Evolutionary conservation across 176 grass and related monocot genomes (phyloP), one percentile per base, ranked within the genome.

Genomic region (Raddia guianensis): DNA sequence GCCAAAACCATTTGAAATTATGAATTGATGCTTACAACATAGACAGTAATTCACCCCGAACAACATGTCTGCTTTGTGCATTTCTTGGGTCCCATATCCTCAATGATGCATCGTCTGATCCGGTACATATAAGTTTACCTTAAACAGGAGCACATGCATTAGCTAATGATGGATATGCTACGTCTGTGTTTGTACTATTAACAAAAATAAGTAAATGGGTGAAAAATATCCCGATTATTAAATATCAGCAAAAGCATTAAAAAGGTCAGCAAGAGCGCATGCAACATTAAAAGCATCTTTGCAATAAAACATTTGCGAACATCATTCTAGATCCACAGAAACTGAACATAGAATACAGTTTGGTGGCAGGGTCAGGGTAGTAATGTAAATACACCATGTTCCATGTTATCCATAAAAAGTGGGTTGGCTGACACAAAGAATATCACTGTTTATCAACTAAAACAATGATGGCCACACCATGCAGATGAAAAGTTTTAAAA

Each of bases 1-100:
- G 10, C 15, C n/a, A 78, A 44, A 74, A 73, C 34, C 53, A 52
- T 45, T 43, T 46, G 66, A n/a, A 72, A 47, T 71, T 72, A 47
- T 79, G 9, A 66, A 60, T 43, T 55, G 60, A 54, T 80, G 35
- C 61, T 63, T 37, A 40, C 10, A 75, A 56, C 50, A 63, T 33
- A 42, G 32, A n/a, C 7, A 11, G 2, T 19, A 67, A 73, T 49
- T 76, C 82, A 99, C 96, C 96, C 88, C 78, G 74, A 82, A 99
- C 69, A 72, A 90, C 86, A 95, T 93, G 90, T 75, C 45, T 76
- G 77, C 81, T 84, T 51, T 93, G 84, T 56, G 86, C 90, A 72
- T 18, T 93, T 84, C 32, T 93, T 51, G 92, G 92, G 21, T 93
- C 88, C 96, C 96, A 99, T 95, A 99, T 85, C 87, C 92, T 95